Evolutionary conservation across 2,329 filamentous ascomycete species (phyloP).

Genomic region (Pseudomassariella vexata): DNA sequence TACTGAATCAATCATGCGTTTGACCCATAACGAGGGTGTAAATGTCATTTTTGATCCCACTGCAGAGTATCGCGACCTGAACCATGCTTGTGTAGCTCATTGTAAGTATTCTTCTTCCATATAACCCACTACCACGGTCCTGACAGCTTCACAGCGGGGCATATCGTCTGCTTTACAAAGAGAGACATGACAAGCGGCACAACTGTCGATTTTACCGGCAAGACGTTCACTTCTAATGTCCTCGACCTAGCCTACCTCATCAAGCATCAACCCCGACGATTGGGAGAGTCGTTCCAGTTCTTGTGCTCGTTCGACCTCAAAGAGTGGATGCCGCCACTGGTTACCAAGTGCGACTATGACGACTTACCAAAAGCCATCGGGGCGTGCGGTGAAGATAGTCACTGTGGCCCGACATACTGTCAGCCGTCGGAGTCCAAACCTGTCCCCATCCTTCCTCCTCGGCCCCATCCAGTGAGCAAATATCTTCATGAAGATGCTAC

Average conservation of each 20-base stretch:
- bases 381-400: constrained; percentile 3
- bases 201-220: constrained; percentile 4
- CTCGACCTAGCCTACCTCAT: constrained; percentile 11
- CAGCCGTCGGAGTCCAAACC: constrained; percentile 1
- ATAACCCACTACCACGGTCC: no score
- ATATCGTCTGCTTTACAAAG: constrained; percentile 11
- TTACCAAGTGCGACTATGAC: constrained; percentile 9
- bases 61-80: constrained; percentile 24
- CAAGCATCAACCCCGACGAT: constrained; percentile 7
- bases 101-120: constrained; percentile 29
- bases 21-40: constrained; percentile 27
- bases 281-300: constrained; percentile 10
- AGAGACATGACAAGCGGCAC: not conserved
- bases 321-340: constrained; percentile 1
- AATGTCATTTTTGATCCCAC: constrained; percentile 43
- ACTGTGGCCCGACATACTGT: constrained; percentile 1
- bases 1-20: constrained; percentile 22
- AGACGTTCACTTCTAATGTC: constrained; percentile 9
- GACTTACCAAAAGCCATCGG: constrained; percentile 11
- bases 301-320: constrained; percentile 6
- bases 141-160: constrained; percentile 9
- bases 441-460: constrained; percentile 9
- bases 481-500: constrained; percentile 26
- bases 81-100: constrained; percentile 27
- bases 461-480: constrained; percentile 4